phyloP scores from a whole-genome alignment of 768 basidiomycete species.

The Lactarius indigo region DNA sequence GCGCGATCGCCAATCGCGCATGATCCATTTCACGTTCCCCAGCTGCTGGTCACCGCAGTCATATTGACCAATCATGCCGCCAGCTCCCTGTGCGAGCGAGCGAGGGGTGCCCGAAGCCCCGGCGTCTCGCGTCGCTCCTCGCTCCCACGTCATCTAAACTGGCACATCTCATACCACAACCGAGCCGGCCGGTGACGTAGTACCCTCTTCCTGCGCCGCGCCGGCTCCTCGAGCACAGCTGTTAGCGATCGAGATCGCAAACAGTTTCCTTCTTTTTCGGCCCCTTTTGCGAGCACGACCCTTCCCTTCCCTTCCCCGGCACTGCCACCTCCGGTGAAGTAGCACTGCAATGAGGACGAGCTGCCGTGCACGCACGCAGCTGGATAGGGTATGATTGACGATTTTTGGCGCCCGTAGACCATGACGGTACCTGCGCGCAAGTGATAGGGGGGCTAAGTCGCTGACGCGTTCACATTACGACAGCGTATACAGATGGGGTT shows the following conservation, averaged over 20 bases:
- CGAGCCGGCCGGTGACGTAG: not conserved
- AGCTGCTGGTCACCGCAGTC: not conserved
- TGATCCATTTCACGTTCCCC: not conserved
- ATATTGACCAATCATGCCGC: not conserved
- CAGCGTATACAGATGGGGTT: not conserved
- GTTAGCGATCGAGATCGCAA: not conserved
- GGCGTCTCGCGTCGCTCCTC: not conserved
- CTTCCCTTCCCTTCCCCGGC: constrained; percentile 3
- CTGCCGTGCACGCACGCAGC: not conserved
- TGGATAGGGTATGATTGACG: constrained; percentile 3
- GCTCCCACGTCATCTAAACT: not conserved
- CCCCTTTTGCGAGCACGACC: not conserved
- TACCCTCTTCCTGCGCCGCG: not conserved
- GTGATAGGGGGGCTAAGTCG: not conserved
- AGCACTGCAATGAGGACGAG: constrained; percentile 8
- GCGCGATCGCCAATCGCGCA: not conserved
- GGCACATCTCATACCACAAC: not conserved
- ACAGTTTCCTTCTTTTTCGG: not conserved
- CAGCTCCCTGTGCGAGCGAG: not conserved
- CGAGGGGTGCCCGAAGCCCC: not conserved
- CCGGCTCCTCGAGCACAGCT: constrained; percentile 8
- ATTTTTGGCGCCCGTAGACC: not conserved
- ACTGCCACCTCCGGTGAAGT: constrained; percentile 11
- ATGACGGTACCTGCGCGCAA: not conserved
- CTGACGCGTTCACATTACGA: not conserved